A percentile compares a stretch with the other conserved stretches of the same genome.
Conservation (phyloP, 306 rosid genomes). For the Lotus japonicus region DNA sequence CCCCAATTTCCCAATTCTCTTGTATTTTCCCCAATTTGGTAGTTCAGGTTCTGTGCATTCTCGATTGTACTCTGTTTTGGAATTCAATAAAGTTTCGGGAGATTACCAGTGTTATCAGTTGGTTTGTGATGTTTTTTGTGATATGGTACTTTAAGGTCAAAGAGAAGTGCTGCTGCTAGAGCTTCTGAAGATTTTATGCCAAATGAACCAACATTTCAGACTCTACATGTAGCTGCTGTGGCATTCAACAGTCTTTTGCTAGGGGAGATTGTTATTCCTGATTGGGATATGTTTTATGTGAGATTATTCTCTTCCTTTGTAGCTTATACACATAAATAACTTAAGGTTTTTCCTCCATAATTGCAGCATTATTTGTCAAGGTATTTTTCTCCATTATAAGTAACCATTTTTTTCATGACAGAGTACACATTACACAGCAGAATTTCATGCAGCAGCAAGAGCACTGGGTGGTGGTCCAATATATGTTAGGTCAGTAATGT, state of each 20-base stretch:
- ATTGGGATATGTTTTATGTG: slow-evolving; percentile 64
- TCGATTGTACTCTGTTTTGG: no score
- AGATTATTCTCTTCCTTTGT: background rate
- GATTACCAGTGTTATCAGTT: no score
- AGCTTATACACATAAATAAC: background rate
- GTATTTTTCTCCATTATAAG: background rate
- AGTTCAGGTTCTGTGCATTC: no score
- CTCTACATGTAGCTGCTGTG: slow-evolving; percentile 52
- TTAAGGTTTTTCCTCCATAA: background rate
- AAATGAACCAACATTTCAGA: slow-evolving; percentile 46
- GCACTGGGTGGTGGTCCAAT: slow-evolving; percentile 57
- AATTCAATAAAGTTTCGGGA: no score
- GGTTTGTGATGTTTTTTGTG: no score
- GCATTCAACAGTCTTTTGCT: slow-evolving; percentile 50
- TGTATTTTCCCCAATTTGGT: no score
- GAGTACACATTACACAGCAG: slow-evolving; percentile 51
- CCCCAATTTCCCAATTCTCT: no score
- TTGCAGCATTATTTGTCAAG: background rate
- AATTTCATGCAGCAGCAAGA: slow-evolving; percentile 62
- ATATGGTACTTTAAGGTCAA: slow-evolving; percentile 33
- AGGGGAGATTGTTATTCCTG: slow-evolving; percentile 55
- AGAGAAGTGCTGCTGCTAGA: slow-evolving; percentile 47
- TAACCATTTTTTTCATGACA: background rate
- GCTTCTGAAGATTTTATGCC: slow-evolving; percentile 70
- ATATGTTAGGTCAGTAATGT: slow-evolving; percentile 38